Base-by-base conservation (phyloP, 768 basidiomycete genomes). In the Mycena haematopus region DNA sequence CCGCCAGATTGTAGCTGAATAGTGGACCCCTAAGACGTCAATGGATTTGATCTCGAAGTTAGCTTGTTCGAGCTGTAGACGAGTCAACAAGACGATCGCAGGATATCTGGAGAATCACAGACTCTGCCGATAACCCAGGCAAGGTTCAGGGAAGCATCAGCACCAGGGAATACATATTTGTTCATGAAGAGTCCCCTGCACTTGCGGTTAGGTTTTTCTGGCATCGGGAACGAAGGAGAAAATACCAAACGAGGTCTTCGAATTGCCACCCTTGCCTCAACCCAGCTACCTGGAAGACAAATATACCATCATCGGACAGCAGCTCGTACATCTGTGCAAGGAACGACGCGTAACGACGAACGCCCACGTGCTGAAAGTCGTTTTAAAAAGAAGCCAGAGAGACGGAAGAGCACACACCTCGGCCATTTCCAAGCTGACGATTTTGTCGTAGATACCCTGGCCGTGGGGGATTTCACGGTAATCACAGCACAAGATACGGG, bases 91-190 rank as follows among this genome's bases (percentile, higher is more conserved):
- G n/a, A 19, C 13, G 33, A 8, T 52, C 14, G 15, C n/a, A 22
- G 7, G 5, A 7, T 1, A 24, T 35, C 1, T 11, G n/a, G 19
- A 40, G 21, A 54, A 47, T 6, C 31, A 51, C 55, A 17, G 47
- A 80, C 82, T 75, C 83, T 82, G 65, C 79, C 84, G 63, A 99
- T 84, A 58, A 97, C 95, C 96, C 96, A 99, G 42, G 92, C 93
- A 31, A 99, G 89, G 21, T 31, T 31, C 96, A 93, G 75, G 94
- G 90, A 93, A 0, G 97, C 97, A 70, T 99, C 97, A 3, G 96
- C 97, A 72, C 96, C 96, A 47, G 97, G 96, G 89, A 99, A 99
- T 73, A 99, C 79, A 68, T 99, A 99, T 72, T 95, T 95, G 86
- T 93, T 96, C 94, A 96, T 96, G 82, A 96, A 96, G 24, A 96